Evolutionary conservation across 2,329 filamentous ascomycete genomes (phyloP).

Genomic region (Leptodontidium sp.): DNA sequence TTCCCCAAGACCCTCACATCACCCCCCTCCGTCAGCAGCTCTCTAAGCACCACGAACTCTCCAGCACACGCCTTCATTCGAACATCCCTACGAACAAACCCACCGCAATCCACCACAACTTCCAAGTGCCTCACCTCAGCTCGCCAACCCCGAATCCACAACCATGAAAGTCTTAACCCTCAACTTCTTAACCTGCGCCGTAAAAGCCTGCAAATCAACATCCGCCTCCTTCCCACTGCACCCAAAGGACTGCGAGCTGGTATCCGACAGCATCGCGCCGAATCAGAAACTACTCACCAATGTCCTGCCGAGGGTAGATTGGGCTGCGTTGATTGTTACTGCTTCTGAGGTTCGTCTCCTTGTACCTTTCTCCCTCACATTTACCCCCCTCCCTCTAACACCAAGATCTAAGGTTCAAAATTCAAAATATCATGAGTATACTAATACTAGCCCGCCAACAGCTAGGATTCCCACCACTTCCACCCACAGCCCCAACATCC

Average conservation of each 20-base stretch:
- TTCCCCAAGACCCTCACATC: not conserved
- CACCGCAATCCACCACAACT: not conserved
- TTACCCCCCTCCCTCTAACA: not conserved
- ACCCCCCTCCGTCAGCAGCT: not conserved
- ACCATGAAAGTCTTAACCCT: constrained; percentile 93
- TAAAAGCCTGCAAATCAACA: constrained; percentile 90
- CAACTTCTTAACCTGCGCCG: constrained; percentile 96
- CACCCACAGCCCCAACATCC: constrained; percentile 67
- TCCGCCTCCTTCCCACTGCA: constrained; percentile 87
- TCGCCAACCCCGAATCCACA: not conserved
- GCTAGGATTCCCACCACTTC: constrained; percentile 82
- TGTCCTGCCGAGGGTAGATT: constrained; percentile 87
- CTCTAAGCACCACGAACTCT: no score
- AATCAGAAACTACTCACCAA: constrained; percentile 85
- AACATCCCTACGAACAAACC: not conserved
- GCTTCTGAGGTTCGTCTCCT: constrained; percentile 72
- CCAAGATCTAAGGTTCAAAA: no score
- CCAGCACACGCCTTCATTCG: no score
- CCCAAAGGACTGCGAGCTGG: constrained; percentile 89
- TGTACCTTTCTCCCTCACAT: not conserved
- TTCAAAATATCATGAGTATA: not conserved
- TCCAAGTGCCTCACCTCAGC: not conserved
- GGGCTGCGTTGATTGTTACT: constrained; percentile 79
- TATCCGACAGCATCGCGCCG: constrained; percentile 81
- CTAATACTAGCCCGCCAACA: constrained; percentile 48